Percentiles rank a stretch among this genome's conserved stretches.
phyloP scores from a whole-genome alignment of 2,329 filamentous ascomycete species.

The Pseudovirgaria hyperparasitica region DNA sequence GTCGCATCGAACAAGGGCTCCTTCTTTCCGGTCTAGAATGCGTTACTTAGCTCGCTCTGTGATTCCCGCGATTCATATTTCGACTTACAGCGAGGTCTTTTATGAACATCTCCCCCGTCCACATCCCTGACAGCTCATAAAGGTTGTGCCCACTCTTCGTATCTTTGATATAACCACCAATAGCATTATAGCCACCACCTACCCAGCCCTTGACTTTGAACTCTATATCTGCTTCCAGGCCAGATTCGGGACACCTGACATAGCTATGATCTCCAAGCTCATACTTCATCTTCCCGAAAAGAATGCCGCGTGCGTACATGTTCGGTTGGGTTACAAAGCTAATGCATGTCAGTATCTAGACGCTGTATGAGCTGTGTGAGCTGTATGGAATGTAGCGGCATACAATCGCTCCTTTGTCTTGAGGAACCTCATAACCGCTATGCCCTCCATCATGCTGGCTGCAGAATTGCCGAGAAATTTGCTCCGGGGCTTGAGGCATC shows the following conservation, averaged over 20 bases:
- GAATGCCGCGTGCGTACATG: conserved; percentile 94
- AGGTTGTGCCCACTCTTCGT: conserved; percentile 74
- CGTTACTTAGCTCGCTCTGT: conserved; percentile 1
- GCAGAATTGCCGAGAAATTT: conserved; percentile 95
- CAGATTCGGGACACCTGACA: conserved; percentile 78
- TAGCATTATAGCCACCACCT: conserved; percentile 89
- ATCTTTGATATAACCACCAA: conserved; percentile 82
- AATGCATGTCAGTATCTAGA: conserved; percentile 8
- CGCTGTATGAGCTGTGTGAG: conserved; percentile 4
- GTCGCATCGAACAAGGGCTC: conserved; percentile 82
- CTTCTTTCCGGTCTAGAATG: conserved; percentile 65
- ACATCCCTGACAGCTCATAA: conserved; percentile 85
- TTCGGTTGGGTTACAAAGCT: conserved; percentile 94
- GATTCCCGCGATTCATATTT: neutral
- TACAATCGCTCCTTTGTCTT: conserved; percentile 90
- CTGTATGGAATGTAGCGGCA: conserved; percentile 16
- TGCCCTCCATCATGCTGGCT: conserved; percentile 95
- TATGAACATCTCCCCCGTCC: conserved; percentile 91
- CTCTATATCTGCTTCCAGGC: conserved; percentile 80
- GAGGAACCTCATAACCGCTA: conserved; percentile 70
- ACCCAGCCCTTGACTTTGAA: conserved; percentile 99
- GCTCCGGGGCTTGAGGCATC: conserved; percentile 85
- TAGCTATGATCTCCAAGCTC: conserved; percentile 94
- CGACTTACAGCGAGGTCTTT: conserved; percentile 61
- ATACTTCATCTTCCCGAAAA: conserved; percentile 99